Conservation (phyloP, 306 rosid genomes). For the Quercus aquifolioides region DNA sequence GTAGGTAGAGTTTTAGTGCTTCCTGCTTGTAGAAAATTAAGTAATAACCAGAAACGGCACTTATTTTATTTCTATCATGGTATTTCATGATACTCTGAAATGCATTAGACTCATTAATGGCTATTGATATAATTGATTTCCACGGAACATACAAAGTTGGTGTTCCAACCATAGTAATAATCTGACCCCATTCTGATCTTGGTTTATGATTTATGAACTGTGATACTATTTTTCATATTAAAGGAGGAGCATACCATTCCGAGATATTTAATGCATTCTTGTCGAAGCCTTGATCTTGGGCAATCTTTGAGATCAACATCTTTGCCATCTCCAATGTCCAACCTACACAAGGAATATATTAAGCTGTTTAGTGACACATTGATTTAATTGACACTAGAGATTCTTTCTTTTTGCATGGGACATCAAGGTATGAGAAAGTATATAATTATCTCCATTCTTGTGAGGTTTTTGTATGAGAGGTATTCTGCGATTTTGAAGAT, state of each 20-base stretch:
- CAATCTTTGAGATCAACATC: conserved; percentile 37
- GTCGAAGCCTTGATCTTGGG: conserved; percentile 36
- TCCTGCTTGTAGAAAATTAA: neutral
- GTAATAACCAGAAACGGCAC: neutral
- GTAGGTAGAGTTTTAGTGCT: neutral
- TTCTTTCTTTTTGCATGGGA: neutral
- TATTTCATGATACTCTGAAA: neutral
- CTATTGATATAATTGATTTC: neutral
- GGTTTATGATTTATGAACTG: neutral
- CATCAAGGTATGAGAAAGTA: neutral
- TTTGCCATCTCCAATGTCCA: conserved; percentile 48
- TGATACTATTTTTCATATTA: neutral
- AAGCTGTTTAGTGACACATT: neutral
- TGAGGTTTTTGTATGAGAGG: neutral
- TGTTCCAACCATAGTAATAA: neutral
- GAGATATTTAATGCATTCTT: conserved; percentile 42
- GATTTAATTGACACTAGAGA: neutral
- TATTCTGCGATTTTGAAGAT: too few species aligned
- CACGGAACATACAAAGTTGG: neutral
- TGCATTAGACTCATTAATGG: neutral
- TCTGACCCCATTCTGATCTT: neutral
- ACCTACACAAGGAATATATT: conserved; percentile 21
- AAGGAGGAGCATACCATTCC: conserved; percentile 30
- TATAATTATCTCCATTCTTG: neutral
- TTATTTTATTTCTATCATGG: neutral